Evolutionary conservation across 306 rosid genomes (phyloP).

Genomic region (Casuarina glauca): DNA sequence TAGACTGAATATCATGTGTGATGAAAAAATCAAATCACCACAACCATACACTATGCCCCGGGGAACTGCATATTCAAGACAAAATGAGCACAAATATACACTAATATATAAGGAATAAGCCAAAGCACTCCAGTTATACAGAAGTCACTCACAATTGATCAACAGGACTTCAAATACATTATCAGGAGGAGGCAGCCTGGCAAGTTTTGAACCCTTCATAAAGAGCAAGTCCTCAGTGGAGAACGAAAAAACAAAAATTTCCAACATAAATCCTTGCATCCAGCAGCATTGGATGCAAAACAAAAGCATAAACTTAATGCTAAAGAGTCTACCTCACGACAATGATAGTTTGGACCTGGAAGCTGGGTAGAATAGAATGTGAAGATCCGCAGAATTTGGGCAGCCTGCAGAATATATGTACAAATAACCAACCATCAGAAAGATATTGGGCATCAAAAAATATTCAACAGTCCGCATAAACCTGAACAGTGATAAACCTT

Average conservation of each 20-base stretch:
- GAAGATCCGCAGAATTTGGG: conserved; percentile 79
- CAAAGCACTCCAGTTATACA: conserved; percentile 18
- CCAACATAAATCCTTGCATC: not conserved
- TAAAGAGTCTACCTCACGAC: conserved; percentile 75
- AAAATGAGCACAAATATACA: conserved; percentile 27
- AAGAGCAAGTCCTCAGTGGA: not conserved
- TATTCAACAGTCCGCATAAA: conserved; percentile 6
- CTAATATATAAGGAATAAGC: not conserved
- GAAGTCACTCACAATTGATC: conserved; percentile 63
- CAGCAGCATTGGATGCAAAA: not conserved
- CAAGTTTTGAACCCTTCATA: conserved; percentile 85
- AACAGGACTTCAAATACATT: conserved; percentile 66
- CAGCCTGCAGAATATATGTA: conserved; percentile 53
- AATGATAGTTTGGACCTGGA: conserved; percentile 99
- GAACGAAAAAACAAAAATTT: no score
- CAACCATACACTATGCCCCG: conserved; percentile 87
- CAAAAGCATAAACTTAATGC: not conserved
- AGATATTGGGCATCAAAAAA: not conserved
- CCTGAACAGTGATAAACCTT: not conserved
- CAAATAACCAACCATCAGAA: conserved; percentile 19
- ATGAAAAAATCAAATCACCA: conserved; percentile 97
- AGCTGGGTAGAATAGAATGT: conserved; percentile 98
- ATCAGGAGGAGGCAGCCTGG: conserved; percentile 78
- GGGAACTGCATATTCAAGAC: conserved; percentile 67
- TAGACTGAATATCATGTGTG: conserved; percentile 95